Evolutionary conservation across 495 filamentous ascomycete genomes (phyloP), one percentile per base, ranked within the genome.

Genomic region (Tricharina praecox): DNA sequence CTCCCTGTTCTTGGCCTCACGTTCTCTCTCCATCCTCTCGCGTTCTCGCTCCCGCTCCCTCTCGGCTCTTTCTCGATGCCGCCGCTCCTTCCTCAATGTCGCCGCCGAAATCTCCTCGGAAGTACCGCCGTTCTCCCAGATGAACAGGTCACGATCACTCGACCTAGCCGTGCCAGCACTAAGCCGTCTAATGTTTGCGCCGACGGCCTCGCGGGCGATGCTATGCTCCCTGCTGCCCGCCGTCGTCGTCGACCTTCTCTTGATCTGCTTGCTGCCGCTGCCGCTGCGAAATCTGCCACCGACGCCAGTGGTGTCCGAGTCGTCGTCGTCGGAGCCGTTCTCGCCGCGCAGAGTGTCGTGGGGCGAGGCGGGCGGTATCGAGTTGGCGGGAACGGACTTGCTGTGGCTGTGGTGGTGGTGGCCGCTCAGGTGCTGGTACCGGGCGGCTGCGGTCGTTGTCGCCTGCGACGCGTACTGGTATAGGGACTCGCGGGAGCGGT

Each of bases 321-420:
- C 40, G 10, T 43, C 40, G 11, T 43, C 40, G 20, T 26, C 40
- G 9, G 40, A 43, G 40, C 40, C 40, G 19, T 43, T 43, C 18
- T 43, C 40, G 24, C 40, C 23, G 13, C 40, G 21, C 20, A 43
- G 20, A 5, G 40, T 43, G 24, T 43, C 40, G 19, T 11, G 40
- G 8, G 40, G 40, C 13, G 40, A 43, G 10, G 21, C 13, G 10
- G 23, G 23, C 13, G 20, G 28, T 32, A 16, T 15, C 37, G 20
- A 40, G n/a, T n/a, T n/a, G n/a, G n/a, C n/a, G n/a, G n/a, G n/a
- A n/a, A n/a, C n/a, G n/a, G n/a, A n/a, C n/a, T n/a, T n/a, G n/a
- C n/a, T n/a, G n/a, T n/a, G n/a, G n/a, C n/a, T n/a, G n/a, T n/a
- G n/a, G n/a, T n/a, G n/a, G n/a, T n/a, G n/a, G n/a, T n/a, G n/a